A percentile compares a stretch with the other conserved stretches of the same genome.
phyloP scores from a whole-genome alignment of 805 yeast species.

The Alloascoidea hylecoeti region DNA sequence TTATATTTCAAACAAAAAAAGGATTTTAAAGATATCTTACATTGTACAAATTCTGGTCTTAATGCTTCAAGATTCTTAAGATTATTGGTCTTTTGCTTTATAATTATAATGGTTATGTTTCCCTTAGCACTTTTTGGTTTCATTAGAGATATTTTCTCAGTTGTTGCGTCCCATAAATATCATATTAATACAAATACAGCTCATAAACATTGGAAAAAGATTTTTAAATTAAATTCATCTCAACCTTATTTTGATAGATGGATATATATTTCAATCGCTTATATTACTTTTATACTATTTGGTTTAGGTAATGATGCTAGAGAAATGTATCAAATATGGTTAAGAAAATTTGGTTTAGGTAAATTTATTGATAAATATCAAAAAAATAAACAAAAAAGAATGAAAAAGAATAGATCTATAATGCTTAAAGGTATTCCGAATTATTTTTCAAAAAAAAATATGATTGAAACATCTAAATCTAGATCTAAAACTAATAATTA shows the following conservation, averaged over 20 bases:
- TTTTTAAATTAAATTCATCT: neutral
- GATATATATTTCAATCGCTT: slow-evolving; percentile 45
- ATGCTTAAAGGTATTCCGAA: no score
- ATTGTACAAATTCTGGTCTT: slow-evolving; percentile 67
- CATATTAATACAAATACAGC: neutral
- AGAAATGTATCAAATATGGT: slow-evolving; percentile 30
- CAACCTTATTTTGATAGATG: slow-evolving; percentile 21
- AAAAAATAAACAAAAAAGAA: neutral
- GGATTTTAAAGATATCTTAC: slow-evolving; percentile 55
- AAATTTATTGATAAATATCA: neutral
- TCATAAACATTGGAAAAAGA: neutral
- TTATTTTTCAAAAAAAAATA: no score
- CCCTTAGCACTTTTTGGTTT: slow-evolving; percentile 39
- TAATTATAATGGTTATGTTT: slow-evolving; percentile 49
- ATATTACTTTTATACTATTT: slow-evolving; percentile 52
- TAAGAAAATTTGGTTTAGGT: slow-evolving; percentile 15
- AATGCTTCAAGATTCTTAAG: slow-evolving; percentile 54
- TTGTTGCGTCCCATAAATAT: neutral
- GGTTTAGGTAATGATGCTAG: slow-evolving; percentile 72
- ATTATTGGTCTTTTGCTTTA: slow-evolving; percentile 48
- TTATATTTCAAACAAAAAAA: slow-evolving; percentile 47
- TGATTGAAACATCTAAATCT: no score
- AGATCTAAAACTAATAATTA: no score
- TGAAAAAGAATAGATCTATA: no score
- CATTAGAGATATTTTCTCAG: neutral